phyloP scores from a whole-genome alignment of 495 filamentous ascomycete species.

The Sporormia fimetaria region DNA sequence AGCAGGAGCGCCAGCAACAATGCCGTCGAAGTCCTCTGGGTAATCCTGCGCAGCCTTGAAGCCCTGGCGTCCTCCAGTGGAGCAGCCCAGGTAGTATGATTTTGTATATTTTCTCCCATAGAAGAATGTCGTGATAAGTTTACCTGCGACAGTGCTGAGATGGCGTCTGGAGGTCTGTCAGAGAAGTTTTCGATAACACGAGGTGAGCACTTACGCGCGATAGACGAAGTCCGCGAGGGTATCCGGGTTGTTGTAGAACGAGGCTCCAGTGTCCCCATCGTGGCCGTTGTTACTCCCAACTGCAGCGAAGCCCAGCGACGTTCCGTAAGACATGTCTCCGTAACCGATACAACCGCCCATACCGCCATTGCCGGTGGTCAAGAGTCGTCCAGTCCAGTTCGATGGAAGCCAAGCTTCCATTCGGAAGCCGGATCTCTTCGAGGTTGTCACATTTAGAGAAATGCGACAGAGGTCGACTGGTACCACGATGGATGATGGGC shows the following conservation, averaged over 20 bases:
- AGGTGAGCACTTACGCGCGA: constrained; percentile 32
- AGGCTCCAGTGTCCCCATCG: constrained; percentile 41
- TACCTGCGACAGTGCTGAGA: constrained; percentile 30
- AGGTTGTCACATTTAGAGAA: constrained; percentile 45
- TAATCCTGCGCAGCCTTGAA: constrained; percentile 42
- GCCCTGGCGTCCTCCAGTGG: constrained; percentile 45
- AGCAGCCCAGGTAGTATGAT: constrained; percentile 48
- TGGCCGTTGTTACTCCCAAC: constrained; percentile 41
- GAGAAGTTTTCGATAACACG: too few relatives aligned
- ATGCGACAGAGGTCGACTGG: constrained; percentile 44
- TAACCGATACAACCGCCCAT: constrained; percentile 27
- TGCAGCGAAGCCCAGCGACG: constrained; percentile 42
- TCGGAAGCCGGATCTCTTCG: constrained; percentile 41
- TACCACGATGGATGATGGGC: constrained; percentile 34
- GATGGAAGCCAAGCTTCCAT: constrained; percentile 49
- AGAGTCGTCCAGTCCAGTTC: constrained; percentile 29
- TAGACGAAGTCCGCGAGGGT: constrained; percentile 42
- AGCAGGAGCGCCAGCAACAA: constrained; percentile 34
- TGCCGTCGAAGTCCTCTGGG: constrained; percentile 41
- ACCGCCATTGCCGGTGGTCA: constrained; percentile 30
- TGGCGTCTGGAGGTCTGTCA: constrained; percentile 16
- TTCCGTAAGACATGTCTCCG: constrained; percentile 26
- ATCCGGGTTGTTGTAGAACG: constrained; percentile 42
- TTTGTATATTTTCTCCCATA: constrained; percentile 38
- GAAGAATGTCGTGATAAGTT: constrained; percentile 39